phyloP scores from a whole-genome alignment of 192 early-diverging fungal genomes.

The Entomortierella lignicola region DNA sequence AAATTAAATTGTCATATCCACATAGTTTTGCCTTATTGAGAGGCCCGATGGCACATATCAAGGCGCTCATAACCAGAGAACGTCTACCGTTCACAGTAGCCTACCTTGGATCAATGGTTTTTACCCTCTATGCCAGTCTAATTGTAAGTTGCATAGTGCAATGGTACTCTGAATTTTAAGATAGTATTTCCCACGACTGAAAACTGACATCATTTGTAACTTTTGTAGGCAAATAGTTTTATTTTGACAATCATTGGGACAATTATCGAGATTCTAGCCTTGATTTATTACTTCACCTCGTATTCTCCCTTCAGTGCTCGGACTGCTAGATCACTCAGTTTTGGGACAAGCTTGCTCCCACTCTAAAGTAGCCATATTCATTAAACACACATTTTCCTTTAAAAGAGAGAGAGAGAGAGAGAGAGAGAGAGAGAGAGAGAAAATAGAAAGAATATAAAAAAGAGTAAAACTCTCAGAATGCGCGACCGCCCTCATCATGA shows the following conservation, averaged over 20 bases:
- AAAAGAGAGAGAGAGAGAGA: neutral
- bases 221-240: conserved; percentile 64
- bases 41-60: conserved; percentile 83
- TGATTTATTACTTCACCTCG: conserved; percentile 74
- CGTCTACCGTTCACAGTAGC: conserved; percentile 82
- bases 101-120: conserved; percentile 84
- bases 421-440: neutral
- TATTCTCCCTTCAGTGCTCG: conserved; percentile 24
- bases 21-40: conserved; percentile 80
- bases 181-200: neutral
- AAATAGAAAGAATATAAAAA: neutral
- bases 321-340: conserved; percentile 14
- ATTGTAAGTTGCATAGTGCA: conserved; percentile 59
- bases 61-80: conserved; percentile 80
- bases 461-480: conserved; percentile 50
- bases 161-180: neutral
- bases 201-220: neutral
- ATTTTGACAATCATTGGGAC: conserved; percentile 83
- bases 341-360: conserved; percentile 28
- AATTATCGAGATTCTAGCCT: conserved; percentile 79
- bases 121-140: conserved; percentile 88
- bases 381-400: neutral
- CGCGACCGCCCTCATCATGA: conserved; percentile 52
- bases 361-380: neutral
- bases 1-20: conserved; percentile 14